Base-by-base conservation (phyloP, 805 yeast genomes). In the Wickerhamiella australiensis region DNA sequence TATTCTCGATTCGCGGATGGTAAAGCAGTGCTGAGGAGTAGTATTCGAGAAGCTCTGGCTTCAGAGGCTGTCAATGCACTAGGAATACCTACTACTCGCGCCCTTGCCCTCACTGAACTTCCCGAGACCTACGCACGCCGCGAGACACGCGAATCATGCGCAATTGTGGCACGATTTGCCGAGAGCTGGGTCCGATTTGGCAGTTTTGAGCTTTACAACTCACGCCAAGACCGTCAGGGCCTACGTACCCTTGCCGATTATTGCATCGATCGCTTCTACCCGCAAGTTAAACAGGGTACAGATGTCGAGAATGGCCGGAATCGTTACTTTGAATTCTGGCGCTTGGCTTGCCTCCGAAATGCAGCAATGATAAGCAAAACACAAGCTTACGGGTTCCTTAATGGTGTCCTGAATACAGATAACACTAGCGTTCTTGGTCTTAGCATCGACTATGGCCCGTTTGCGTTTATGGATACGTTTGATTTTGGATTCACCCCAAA, bases 1-100 rank as follows among this genome's bases (percentile, higher is more conserved):
- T 90, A 74, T 63, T 83, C 95, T 0, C 73, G 98, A 52, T 90
- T 88, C 71, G 97, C 96, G 0, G 98, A 90, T 66, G 98, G 98
- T 3, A 86, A 85, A 60, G 96, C 97, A 0, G 94, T 87, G 5
- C 59, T 90, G 27, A 68, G 96, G 53, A 86, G 96, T 1, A 80
- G 94, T 43, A 78, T 92, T 33, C 71, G 97, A 31, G 98, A 90
- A 62, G 88, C 84, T 52, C 71, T 90, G 45, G 82, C 84, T 1
- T 80, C 92, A 3, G 97, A 92, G 60, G 78, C 85, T 23, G 68
- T 92, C 47, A 64, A 82, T 61, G 82, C 85, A 1, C 74, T 92
- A 22, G 88, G 92, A 0, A 80, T 90, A 5, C 96, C 96, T 2
- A 71, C 94, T 0, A 81, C 96, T 0, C 70, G 97, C 48, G 95